phyloP scores from a whole-genome alignment of 345 rosid genomes.

The Salix koriyanagi region DNA sequence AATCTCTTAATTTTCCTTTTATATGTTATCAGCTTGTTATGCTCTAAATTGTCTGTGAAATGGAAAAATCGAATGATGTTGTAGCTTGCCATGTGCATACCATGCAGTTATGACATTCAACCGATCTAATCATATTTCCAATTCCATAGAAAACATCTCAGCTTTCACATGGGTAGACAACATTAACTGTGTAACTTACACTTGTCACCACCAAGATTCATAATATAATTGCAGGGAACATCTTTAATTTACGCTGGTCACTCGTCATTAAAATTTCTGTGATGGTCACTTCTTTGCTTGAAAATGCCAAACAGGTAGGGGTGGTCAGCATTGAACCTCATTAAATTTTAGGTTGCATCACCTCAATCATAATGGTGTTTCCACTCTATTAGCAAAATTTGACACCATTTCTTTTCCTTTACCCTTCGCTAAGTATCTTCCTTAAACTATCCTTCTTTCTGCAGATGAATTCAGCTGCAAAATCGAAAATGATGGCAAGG shows the following conservation, averaged over 20 bases:
- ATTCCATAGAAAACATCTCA: background rate
- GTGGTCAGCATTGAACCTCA: no score
- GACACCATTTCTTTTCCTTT: background rate
- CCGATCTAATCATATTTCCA: background rate
- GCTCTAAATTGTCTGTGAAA: background rate
- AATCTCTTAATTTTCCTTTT: background rate
- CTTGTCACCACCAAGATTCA: no score
- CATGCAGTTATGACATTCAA: background rate
- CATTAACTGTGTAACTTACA: no score
- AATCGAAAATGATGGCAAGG: slow-evolving; percentile 50
- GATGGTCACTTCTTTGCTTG: no score
- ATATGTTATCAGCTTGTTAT: background rate
- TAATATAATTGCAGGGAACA: no score
- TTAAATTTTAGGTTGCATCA: background rate
- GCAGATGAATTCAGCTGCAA: slow-evolving; percentile 70
- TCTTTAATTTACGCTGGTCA: no score
- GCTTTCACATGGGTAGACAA: background rate
- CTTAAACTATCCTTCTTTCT: background rate
- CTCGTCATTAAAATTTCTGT: no score
- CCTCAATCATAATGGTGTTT: background rate
- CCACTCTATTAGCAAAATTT: background rate
- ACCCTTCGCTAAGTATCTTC: background rate
- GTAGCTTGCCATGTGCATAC: background rate
- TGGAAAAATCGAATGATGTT: background rate
- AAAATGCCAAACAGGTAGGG: no score